Base-by-base conservation (phyloP, 2,329 filamentous ascomycete species). In the Pseudopyricularia javanii region DNA sequence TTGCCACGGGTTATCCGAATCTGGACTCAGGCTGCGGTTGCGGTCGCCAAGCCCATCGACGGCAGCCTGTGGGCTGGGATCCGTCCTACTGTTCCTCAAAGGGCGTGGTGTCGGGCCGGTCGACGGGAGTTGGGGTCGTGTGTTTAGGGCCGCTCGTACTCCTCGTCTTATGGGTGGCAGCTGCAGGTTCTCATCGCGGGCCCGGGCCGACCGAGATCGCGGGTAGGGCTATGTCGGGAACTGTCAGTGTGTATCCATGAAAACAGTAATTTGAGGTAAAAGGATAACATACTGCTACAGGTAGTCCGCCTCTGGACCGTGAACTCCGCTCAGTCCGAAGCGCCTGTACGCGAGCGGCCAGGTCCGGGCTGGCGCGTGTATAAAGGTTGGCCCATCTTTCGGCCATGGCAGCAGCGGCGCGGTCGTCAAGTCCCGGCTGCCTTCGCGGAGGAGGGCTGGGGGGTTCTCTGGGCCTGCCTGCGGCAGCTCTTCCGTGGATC, bases 21-120 rank as follows among this genome's bases (percentile, higher is more conserved):
- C 84, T 1, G 85, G 84, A 62, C 85, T 90, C n/a, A 88, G 70
- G 65, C 89, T 95, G 59, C 89, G 82, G 57, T 88, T 80, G 54
- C 90, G 85, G 67, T 95, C 89, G 35, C 89, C 90, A 15, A 95
- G 76, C 4, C 89, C 89, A 66, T 94, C 84, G 1, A 85, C 14
- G 4, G 40, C 40, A 3, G 52, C 49, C 14, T 56, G n/a, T 40
- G 54, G 40, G 14, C 40, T 45, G 4, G 40, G 40, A 24, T 45
- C 40, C 17, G 20, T 45, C 24, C 20, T 24, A 14, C 22, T 45
- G 24, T 26, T 45, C 40, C 40, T 45, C 24, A 20, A 24, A 45
- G 40, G 24, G 40, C 40, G 40, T 4, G 40, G 40, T 14, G 17
- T 9, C 40, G 22, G 40, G 2, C 40, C 40, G 17, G 7, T 37